Base-by-base conservation (phyloP, 306 rosid genomes). In the Cucurbita maxima region DNA sequence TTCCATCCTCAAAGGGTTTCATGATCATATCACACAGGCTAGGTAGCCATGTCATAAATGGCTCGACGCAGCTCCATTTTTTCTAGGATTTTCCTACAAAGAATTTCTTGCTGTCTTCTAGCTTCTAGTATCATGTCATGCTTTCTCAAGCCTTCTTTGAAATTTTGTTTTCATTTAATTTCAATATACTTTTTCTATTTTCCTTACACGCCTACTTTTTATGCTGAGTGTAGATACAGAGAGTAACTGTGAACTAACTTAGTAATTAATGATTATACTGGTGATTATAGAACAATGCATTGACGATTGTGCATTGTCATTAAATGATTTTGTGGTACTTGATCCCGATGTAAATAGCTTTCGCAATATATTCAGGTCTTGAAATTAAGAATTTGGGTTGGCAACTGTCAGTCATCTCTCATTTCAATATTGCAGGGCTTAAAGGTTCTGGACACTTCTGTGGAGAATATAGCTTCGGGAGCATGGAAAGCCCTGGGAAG, bases 391-490 rank as follows among this genome's bases (percentile, higher is more conserved):
- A 30, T 19, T 18, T 61, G 52, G 55, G 78, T 61, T 76, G 41
- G 25, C 9, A 76, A 70, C 15, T 55, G 34, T 30, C 67, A 4
- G 55, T 75, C 63, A 73, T 67, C 63, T 47, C 36, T 25, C 45
- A 18, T 73, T 68, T 68, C 77, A 45, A 44, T 41, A 67, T 14
- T 80, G 63, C 83, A 94, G 99, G 86, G 95, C 71, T 74, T 94
- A 82, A 91, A 89, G 85, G 97, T 77, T 76, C 82, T 94, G 71
- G 99, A 94, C 83, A 85, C 76, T 80, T 94, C 99, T 36, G 87
- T 95, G 81, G 97, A 95, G 85, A 95, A 84, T 83, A 82, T 95
- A 71, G 95, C 99, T 53, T 86, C 97, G 56, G 99, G 99, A 83
- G 96, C 99, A 62, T 95, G 99, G 99, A 86, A 75, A 72, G 92